phyloP scores from a whole-genome alignment of 1,284 basidiomycete species.

The Exsudoporus floridanus region DNA sequence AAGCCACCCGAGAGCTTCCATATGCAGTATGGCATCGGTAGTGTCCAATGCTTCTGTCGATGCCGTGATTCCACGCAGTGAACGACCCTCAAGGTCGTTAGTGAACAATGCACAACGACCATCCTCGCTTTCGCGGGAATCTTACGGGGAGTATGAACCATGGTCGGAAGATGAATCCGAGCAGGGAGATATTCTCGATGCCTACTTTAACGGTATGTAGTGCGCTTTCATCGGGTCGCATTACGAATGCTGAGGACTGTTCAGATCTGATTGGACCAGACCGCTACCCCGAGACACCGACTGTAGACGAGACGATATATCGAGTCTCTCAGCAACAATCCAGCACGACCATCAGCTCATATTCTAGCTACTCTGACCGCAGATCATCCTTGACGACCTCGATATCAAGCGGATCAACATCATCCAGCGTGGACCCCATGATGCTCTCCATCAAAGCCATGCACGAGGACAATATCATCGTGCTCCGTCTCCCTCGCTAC shows the following conservation, averaged over 20 bases:
- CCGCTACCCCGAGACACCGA: constrained; percentile 25
- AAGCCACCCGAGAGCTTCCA: constrained; percentile 44
- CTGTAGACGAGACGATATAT: constrained; percentile 7
- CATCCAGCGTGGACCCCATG: constrained; percentile 27
- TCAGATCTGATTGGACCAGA: constrained; percentile 40
- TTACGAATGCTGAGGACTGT: constrained; percentile 9
- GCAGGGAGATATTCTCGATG: constrained; percentile 49
- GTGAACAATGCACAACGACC: constrained; percentile 10
- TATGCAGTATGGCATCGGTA: constrained; percentile 59
- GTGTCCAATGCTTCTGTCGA: constrained; percentile 58
- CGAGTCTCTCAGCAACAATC: constrained; percentile 11
- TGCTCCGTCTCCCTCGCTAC: constrained; percentile 52
- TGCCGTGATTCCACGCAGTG: constrained; percentile 47
- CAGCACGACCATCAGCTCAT: constrained; percentile 9
- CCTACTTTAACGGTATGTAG: constrained; percentile 47
- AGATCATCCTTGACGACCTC: constrained; percentile 32
- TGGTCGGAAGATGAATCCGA: constrained; percentile 29
- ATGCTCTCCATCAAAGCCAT: constrained; percentile 64
- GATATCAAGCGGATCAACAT: constrained; percentile 32
- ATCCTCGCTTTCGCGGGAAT: constrained; percentile 16
- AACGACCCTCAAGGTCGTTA: constrained; percentile 8
- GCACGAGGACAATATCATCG: constrained; percentile 57
- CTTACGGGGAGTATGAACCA: constrained; percentile 36
- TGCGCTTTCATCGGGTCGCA: not conserved
- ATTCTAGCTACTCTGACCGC: constrained; percentile 12